A percentile compares a stretch with the other conserved stretches of the same genome.
phyloP scores from a whole-genome alignment of 768 basidiomycete genomes.

The Amanita jacksonii region DNA sequence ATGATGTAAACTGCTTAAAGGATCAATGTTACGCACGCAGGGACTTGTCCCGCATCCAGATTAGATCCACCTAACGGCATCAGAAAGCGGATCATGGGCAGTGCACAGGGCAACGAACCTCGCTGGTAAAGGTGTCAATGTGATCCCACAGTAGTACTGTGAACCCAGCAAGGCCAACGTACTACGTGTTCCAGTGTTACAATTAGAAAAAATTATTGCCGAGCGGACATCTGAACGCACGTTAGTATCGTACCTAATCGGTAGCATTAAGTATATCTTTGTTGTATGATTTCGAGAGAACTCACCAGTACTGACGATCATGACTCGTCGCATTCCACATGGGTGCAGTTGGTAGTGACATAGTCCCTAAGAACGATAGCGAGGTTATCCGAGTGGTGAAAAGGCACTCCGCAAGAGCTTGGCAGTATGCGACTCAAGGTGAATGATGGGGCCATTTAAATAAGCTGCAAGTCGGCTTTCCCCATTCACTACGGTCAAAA shows the following conservation, averaged over 20 bases:
- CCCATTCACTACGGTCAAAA: neutral
- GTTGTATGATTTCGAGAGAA: neutral
- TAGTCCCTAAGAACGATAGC: neutral
- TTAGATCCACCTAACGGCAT: constrained; percentile 31
- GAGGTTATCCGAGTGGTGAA: too few relatives aligned
- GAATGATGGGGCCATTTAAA: too few relatives aligned
- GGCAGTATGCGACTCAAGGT: too few relatives aligned
- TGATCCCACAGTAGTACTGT: constrained; percentile 49
- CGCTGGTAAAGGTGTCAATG: constrained; percentile 39
- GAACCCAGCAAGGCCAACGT: constrained; percentile 42
- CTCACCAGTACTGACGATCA: constrained; percentile 4
- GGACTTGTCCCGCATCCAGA: constrained; percentile 43
- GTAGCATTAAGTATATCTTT: neutral
- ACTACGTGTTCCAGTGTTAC: constrained; percentile 21
- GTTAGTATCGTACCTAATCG: constrained; percentile 5
- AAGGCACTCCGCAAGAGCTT: too few relatives aligned
- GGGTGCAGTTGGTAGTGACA: too few relatives aligned
- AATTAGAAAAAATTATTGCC: neutral
- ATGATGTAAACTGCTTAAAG: neutral
- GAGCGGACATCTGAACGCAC: neutral
- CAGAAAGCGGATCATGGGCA: neutral
- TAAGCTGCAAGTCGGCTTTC: too few relatives aligned
- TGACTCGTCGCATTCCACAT: too few relatives aligned
- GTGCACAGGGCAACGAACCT: constrained; percentile 19
- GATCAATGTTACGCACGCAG: constrained; percentile 25